Percentiles rank a stretch among this genome's conserved stretches.
Evolutionary conservation across 805 yeast species (phyloP).

Genomic region (Metschnikowia anglica): DNA sequence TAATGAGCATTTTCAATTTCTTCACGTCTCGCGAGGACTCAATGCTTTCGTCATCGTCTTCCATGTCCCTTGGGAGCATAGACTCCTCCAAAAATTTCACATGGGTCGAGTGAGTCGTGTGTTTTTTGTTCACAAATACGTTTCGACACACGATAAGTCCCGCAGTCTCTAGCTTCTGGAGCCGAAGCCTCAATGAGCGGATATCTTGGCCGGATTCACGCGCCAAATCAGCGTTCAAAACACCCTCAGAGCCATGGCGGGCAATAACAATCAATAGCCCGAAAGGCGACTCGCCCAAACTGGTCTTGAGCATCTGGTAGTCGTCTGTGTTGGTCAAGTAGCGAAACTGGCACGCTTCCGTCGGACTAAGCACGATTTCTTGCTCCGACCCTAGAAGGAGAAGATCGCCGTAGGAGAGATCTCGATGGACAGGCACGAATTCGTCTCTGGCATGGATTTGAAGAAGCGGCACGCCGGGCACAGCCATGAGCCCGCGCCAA

Average conservation of each 20-base stretch:
- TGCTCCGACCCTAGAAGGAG: constrained; percentile 16
- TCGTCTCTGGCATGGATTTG: constrained; percentile 17
- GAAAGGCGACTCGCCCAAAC: constrained; percentile 50
- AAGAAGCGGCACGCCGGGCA: constrained; percentile 13
- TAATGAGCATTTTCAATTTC: constrained; percentile 38
- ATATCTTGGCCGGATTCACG: constrained; percentile 64
- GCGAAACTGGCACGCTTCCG: constrained; percentile 56
- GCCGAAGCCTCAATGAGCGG: constrained; percentile 63
- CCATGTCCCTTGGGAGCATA: constrained; percentile 21
- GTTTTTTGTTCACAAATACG: constrained; percentile 43
- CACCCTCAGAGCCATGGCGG: constrained; percentile 52
- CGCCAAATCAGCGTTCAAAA: constrained; percentile 57
- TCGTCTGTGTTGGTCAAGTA: constrained; percentile 51
- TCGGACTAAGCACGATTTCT: constrained; percentile 34
- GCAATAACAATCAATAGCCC: constrained; percentile 66
- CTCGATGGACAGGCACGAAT: constrained; percentile 13
- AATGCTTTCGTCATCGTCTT: constrained; percentile 10
- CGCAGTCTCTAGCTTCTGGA: constrained; percentile 51
- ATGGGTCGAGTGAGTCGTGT: constrained; percentile 55
- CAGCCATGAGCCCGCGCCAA: constrained; percentile 42
- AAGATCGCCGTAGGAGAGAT: constrained; percentile 12
- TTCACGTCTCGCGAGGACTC: constrained; percentile 25
- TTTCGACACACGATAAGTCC: constrained; percentile 46
- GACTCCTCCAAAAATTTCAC: constrained; percentile 41
- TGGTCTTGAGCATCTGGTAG: constrained; percentile 47